A percentile compares a stretch with the other conserved stretches of the same genome.
These are phyloP conservation scores for Heracleum sosnowskyi DNA, from an alignment of 129 eudicot species.

Conservation along the genomic window DNA sequence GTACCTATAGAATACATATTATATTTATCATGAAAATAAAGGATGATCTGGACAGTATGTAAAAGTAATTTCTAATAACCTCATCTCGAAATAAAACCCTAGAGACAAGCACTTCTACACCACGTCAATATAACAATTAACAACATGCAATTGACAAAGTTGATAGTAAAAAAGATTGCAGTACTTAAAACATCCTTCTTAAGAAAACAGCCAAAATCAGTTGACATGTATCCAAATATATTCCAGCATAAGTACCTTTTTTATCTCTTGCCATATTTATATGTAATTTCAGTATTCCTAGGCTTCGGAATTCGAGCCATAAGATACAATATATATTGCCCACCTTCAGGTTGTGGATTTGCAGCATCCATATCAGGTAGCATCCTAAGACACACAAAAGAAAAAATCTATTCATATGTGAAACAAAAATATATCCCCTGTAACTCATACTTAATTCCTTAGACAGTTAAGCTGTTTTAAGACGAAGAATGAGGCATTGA, in stretches of 20 bases:
- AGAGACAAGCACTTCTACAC: conserved; percentile 92
- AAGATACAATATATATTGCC: no score
- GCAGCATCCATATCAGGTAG: no score
- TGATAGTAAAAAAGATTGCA: background rate
- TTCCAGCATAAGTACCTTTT: conserved; percentile 45
- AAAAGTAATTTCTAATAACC: conserved; percentile 20
- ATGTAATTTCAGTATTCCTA: no score
- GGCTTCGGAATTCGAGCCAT: no score
- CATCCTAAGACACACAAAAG: no score
- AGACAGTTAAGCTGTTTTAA: no score
- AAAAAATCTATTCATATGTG: no score
- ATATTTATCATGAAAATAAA: background rate
- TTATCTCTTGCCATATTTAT: conserved; percentile 18
- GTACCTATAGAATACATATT: conserved; percentile 40
- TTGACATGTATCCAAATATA: background rate
- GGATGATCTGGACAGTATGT: background rate
- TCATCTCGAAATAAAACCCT: conserved; percentile 89
- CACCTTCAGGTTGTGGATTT: no score
- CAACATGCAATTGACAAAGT: conserved; percentile 51
- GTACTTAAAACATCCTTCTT: background rate
- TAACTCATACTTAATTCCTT: no score
- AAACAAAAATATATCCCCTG: no score
- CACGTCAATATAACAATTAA: conserved; percentile 86
- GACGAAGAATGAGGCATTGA: no score
- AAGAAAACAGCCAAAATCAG: no score